Conservation (phyloP, 1,139 yeast genomes). For the Taphrina wiesneri region DNA sequence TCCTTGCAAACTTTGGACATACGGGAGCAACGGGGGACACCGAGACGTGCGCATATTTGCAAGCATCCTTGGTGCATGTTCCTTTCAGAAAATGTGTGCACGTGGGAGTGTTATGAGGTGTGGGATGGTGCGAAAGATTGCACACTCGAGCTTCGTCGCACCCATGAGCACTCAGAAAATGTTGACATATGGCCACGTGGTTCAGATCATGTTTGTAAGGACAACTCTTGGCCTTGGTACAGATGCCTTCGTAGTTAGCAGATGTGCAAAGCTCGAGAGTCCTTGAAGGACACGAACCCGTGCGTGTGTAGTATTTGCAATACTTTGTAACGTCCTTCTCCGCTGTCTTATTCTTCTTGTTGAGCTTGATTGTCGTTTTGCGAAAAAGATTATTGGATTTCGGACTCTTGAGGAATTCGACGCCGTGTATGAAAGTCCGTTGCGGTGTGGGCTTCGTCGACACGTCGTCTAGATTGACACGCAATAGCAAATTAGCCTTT, state of each 20-base stretch:
- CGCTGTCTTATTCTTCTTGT: conserved; percentile 24
- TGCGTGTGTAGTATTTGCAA: conserved; percentile 45
- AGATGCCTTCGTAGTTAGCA: conserved; percentile 49
- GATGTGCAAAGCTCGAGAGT: neutral
- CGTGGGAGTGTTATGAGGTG: conserved; percentile 64
- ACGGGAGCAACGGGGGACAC: conserved; percentile 49
- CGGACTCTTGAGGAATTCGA: conserved; percentile 42
- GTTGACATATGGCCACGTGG: conserved; percentile 60
- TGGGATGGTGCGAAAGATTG: conserved; percentile 58
- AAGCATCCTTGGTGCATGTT: conserved; percentile 57
- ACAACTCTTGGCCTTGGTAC: conserved; percentile 58
- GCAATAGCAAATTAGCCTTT: conserved; percentile 41
- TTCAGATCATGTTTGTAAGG: conserved; percentile 56
- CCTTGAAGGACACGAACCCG: conserved; percentile 41
- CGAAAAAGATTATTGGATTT: conserved; percentile 43
- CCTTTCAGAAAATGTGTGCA: conserved; percentile 59
- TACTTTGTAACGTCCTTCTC: conserved; percentile 34
- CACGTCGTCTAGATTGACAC: conserved; percentile 32
- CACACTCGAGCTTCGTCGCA: conserved; percentile 51
- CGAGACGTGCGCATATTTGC: conserved; percentile 59
- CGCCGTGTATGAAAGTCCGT: conserved; percentile 42
- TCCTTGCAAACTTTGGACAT: conserved; percentile 67
- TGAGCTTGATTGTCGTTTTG: conserved; percentile 35
- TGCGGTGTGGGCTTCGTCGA: conserved; percentile 40
- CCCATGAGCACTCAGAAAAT: conserved; percentile 54